phyloP scores from a whole-genome alignment of 768 basidiomycete species.

The Termitomyces heimii region DNA sequence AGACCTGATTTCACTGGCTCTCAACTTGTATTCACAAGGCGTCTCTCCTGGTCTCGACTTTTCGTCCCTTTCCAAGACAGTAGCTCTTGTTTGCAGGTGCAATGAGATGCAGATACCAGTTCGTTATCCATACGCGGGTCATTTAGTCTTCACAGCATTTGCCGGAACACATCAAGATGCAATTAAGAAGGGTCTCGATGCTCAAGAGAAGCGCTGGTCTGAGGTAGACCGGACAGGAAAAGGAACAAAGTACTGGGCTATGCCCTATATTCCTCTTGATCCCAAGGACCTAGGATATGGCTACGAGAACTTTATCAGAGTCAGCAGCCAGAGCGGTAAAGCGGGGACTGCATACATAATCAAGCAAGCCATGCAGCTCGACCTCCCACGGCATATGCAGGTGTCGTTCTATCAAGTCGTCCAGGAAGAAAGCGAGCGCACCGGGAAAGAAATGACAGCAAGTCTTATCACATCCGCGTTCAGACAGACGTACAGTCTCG shows the following conservation, averaged over 20 bases:
- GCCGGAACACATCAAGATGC: constrained; percentile 84
- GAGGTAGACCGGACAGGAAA: constrained; percentile 41
- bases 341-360: constrained; percentile 81
- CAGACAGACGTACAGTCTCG: constrained; percentile 57
- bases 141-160: constrained; percentile 86
- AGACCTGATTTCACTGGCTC: constrained; percentile 74
- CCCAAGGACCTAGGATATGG: constrained; percentile 79
- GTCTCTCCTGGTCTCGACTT: constrained; percentile 73
- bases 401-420: constrained; percentile 74
- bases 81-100: constrained; percentile 74
- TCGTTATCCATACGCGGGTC: constrained; percentile 78
- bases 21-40: constrained; percentile 83
- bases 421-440: constrained; percentile 65
- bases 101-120: constrained; percentile 78
- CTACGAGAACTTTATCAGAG: constrained; percentile 85
- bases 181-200: constrained; percentile 83
- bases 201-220: constrained; percentile 45
- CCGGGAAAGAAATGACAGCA: constrained; percentile 75
- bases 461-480: constrained; percentile 73
- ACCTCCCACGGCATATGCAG: constrained; percentile 80
- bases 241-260: constrained; percentile 51
- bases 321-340: constrained; percentile 86
- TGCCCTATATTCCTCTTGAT: constrained; percentile 84
- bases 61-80: constrained; percentile 62
- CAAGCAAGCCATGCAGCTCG: constrained; percentile 69